A percentile compares a stretch with the other conserved stretches of the same genome.
Evolutionary conservation across 371 early-diverging fungal species (phyloP).

Genomic region (Apophysomyces trapeziformis): DNA sequence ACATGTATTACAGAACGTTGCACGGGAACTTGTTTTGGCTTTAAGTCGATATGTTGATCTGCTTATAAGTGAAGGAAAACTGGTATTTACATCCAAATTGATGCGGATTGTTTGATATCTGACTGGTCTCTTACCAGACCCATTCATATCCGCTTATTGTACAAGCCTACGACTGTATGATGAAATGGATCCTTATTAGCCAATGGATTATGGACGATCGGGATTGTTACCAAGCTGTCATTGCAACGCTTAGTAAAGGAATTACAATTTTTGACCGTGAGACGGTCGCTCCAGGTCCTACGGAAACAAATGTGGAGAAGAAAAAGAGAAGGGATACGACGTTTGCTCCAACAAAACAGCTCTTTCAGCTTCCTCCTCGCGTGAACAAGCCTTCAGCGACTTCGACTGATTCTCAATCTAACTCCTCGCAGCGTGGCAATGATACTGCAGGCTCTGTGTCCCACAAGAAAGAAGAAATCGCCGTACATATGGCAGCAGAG

Average conservation of each 20-base stretch:
- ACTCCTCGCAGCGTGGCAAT: neutral
- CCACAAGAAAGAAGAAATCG: slow-evolving; percentile 51
- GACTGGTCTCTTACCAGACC: slow-evolving; percentile 19
- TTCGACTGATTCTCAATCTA: slow-evolving; percentile 14
- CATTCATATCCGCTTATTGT: slow-evolving; percentile 65
- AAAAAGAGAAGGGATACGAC: slow-evolving; percentile 52
- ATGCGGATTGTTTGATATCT: neutral
- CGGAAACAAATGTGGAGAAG: slow-evolving; percentile 29
- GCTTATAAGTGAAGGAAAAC: slow-evolving; percentile 47
- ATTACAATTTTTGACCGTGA: slow-evolving; percentile 68
- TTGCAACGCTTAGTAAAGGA: slow-evolving; percentile 72
- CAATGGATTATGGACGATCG: slow-evolving; percentile 78
- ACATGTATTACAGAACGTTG: slow-evolving; percentile 54
- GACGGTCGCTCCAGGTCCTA: slow-evolving; percentile 17
- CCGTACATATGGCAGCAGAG: slow-evolving; percentile 78
- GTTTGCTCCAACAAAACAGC: slow-evolving; percentile 51
- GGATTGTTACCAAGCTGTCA: slow-evolving; percentile 70
- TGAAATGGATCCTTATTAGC: slow-evolving; percentile 74
- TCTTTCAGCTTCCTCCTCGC: slow-evolving; percentile 50
- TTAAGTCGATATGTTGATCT: slow-evolving; percentile 75
- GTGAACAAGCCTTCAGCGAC: slow-evolving; percentile 27
- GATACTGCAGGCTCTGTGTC: neutral
- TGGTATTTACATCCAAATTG: slow-evolving; percentile 19
- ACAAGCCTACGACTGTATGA: slow-evolving; percentile 77
- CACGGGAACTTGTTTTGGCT: slow-evolving; percentile 71